These are phyloP conservation scores for Leccinum proliferum DNA, from an alignment of 1,284 basidiomycete genomes.

Conservation along the genomic window DNA sequence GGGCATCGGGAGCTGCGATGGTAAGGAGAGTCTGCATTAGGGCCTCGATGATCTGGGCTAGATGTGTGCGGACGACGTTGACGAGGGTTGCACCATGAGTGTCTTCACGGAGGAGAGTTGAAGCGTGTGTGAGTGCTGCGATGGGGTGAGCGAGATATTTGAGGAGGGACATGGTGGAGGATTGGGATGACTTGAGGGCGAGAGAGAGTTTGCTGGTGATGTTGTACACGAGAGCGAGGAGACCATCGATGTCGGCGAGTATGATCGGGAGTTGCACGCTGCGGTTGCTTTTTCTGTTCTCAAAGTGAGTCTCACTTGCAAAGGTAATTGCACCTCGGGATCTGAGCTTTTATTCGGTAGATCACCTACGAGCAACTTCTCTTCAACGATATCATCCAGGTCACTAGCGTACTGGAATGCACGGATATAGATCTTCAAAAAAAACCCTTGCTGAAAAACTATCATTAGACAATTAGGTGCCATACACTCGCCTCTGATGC, in stretches of 20 bases:
- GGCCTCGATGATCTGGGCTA: conserved; percentile 43
- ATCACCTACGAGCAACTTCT: conserved; percentile 73
- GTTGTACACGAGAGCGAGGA: conserved; percentile 58
- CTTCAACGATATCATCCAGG: conserved; percentile 69
- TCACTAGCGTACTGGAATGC: conserved; percentile 73
- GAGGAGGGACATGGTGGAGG: conserved; percentile 48
- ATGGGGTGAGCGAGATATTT: conserved; percentile 52
- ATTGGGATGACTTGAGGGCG: conserved; percentile 55
- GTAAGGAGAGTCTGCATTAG: conserved; percentile 36
- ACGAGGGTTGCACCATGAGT: conserved; percentile 49
- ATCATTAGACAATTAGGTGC: conserved; percentile 2
- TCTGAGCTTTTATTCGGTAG: conserved; percentile 60
- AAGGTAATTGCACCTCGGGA: conserved; percentile 43
- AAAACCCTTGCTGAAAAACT: conserved; percentile 50
- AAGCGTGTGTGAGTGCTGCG: conserved; percentile 54
- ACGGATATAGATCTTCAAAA: conserved; percentile 71
- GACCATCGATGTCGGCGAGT: conserved; percentile 52
- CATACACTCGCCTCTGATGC: conserved; percentile 15
- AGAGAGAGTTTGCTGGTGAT: conserved; percentile 62
- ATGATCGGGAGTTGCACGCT: conserved; percentile 35
- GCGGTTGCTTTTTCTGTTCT: conserved; percentile 47
- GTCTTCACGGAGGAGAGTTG: conserved; percentile 41
- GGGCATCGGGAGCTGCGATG: conserved; percentile 14
- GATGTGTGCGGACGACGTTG: conserved; percentile 41
- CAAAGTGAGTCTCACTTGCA: conserved; percentile 51